phyloP scores from a whole-genome alignment of 2,329 filamentous ascomycete species.

The Beauveria caledonica region DNA sequence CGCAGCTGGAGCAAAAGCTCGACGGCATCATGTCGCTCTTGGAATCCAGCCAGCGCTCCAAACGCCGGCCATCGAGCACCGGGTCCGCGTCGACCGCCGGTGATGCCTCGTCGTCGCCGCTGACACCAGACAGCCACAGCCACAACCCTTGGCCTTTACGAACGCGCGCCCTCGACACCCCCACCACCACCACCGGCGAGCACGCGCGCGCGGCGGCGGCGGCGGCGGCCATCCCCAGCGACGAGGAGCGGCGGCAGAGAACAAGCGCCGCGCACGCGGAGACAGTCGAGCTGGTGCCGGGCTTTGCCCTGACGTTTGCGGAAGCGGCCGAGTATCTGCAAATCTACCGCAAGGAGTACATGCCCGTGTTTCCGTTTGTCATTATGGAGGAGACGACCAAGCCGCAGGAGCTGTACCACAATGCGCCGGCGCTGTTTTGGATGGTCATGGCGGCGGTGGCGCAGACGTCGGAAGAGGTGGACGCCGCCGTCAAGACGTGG shows the following conservation, averaged over 20 bases:
- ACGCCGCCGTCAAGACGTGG: slow-evolving; percentile 20
- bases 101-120: slow-evolving; percentile 14
- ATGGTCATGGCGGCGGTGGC: slow-evolving; percentile 21
- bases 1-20: slow-evolving; percentile 22
- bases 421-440: slow-evolving; percentile 24
- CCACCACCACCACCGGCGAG: no score
- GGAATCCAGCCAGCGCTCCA: slow-evolving; percentile 1
- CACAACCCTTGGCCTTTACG: not conserved
- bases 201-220: not conserved
- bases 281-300: slow-evolving; percentile 21
- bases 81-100: not conserved
- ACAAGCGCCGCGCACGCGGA: not conserved
- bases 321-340: slow-evolving; percentile 23
- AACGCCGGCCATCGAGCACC: not conserved
- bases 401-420: slow-evolving; percentile 19
- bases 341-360: slow-evolving; percentile 21
- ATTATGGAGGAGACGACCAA: slow-evolving; percentile 16
- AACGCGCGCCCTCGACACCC: not conserved
- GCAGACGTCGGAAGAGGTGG: slow-evolving; percentile 19
- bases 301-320: slow-evolving; percentile 18
- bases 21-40: slow-evolving; percentile 23
- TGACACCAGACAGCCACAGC: slow-evolving; percentile 3
- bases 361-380: slow-evolving; percentile 26
- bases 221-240: no score
- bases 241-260: not conserved